These are phyloP conservation scores for Lotmaria passim DNA, from an alignment of 208 protist genomes.

Conservation along the genomic window DNA sequence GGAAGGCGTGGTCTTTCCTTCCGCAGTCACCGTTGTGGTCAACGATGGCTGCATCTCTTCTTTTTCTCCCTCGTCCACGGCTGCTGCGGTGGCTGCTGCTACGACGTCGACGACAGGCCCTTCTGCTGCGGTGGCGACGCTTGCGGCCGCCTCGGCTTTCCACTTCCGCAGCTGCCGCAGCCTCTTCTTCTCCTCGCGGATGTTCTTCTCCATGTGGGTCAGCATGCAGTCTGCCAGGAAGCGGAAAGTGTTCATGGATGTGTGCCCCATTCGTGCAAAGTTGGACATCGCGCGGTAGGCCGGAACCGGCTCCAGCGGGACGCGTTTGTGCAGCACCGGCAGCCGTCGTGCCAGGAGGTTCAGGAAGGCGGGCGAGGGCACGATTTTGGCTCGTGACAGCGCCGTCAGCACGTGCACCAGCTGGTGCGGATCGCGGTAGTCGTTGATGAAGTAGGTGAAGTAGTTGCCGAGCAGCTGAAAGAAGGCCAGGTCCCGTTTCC, in stretches of 20 bases:
- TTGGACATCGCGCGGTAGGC: constrained; percentile 73
- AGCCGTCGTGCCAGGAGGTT: constrained; percentile 62
- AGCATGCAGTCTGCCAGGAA: constrained; percentile 77
- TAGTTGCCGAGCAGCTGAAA: constrained; percentile 74
- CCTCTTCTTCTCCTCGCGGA: constrained; percentile 43
- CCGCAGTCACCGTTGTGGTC: background rate
- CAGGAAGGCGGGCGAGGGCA: constrained; percentile 69
- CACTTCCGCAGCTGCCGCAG: constrained; percentile 13
- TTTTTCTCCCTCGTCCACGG: constrained; percentile 15
- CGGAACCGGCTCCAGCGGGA: constrained; percentile 52
- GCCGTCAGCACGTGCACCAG: constrained; percentile 72
- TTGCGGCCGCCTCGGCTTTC: background rate
- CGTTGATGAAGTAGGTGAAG: constrained; percentile 65
- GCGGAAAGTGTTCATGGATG: constrained; percentile 73
- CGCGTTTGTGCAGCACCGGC: constrained; percentile 65
- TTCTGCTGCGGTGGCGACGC: no score
- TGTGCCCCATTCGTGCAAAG: constrained; percentile 69
- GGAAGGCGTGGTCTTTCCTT: background rate
- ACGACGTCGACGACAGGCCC: no score
- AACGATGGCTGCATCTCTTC: background rate
- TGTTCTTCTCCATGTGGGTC: constrained; percentile 48
- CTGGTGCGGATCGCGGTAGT: constrained; percentile 65
- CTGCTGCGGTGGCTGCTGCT: background rate
- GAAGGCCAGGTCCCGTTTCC: constrained; percentile 78
- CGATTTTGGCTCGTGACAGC: constrained; percentile 77